A percentile compares a stretch with the other conserved stretches of the same genome.
phyloP scores from a whole-genome alignment of 345 rosid genomes.

The Corchorus olitorius region DNA sequence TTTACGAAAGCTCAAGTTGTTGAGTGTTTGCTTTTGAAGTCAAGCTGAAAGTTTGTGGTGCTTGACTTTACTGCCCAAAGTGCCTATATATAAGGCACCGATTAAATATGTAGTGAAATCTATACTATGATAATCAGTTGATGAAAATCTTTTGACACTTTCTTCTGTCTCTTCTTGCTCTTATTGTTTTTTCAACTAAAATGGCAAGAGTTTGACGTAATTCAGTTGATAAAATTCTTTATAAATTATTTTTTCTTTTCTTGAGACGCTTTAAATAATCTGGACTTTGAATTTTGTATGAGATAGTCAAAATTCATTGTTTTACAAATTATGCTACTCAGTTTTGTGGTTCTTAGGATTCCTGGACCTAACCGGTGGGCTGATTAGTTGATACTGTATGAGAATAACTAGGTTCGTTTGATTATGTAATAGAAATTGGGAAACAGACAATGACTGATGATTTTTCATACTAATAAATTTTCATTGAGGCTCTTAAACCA shows the following conservation, averaged over 20 bases:
- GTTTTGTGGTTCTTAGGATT: neutral
- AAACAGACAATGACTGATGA: neutral
- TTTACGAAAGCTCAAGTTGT: conserved; percentile 22
- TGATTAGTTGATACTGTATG: neutral
- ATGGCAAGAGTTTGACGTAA: neutral
- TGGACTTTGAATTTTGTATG: too few species aligned
- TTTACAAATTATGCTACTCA: neutral
- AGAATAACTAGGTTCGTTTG: neutral
- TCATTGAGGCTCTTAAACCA: neutral
- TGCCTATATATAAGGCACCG: conserved; percentile 18
- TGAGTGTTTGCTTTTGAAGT: neutral
- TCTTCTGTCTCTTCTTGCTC: neutral
- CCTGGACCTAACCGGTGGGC: neutral
- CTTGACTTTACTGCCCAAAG: neutral
- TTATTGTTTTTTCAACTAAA: neutral
- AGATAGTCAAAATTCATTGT: too few species aligned
- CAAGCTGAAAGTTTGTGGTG: conserved; percentile 4
- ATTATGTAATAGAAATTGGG: neutral
- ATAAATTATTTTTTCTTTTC: too few species aligned
- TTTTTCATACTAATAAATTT: neutral
- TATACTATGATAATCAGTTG: conserved; percentile 6
- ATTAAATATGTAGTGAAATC: neutral
- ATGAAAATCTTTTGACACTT: neutral
- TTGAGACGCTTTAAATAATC: too few species aligned
- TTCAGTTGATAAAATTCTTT: too few species aligned